A percentile compares a stretch with the other conserved stretches of the same genome.
Evolutionary conservation across 768 basidiomycete species (phyloP).

Genomic region (Flagelloscypha sp.): DNA sequence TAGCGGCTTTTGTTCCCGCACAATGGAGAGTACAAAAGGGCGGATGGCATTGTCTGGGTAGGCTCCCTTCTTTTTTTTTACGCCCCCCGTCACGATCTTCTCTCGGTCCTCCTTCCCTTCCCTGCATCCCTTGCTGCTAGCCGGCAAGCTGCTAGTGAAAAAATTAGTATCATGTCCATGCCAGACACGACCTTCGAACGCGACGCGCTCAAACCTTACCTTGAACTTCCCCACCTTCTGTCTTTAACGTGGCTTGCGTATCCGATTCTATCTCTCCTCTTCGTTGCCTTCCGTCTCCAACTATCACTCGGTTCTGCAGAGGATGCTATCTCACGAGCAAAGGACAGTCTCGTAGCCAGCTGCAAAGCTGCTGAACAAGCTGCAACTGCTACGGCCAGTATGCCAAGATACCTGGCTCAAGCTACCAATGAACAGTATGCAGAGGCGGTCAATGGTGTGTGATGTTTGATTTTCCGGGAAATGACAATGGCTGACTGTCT

Average conservation of each 20-base stretch:
- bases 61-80: too few species aligned
- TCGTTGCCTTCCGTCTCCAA: constrained; percentile 78
- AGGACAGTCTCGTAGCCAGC: constrained; percentile 68
- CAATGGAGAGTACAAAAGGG: too few species aligned
- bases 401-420: constrained; percentile 83
- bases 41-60: too few species aligned
- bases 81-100: too few species aligned
- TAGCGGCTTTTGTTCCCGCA: too few species aligned
- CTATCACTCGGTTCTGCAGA: constrained; percentile 65
- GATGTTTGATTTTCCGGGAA: too few species aligned
- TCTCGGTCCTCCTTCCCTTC: too few species aligned
- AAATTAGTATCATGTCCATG: too few species aligned
- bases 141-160: too few species aligned
- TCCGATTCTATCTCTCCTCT: constrained; percentile 80
- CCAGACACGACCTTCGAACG: too few species aligned
- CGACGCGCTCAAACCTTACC: constrained; percentile 76
- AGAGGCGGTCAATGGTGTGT: constrained; percentile 75
- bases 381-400: constrained; percentile 71
- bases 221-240: constrained; percentile 73
- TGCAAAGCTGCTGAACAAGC: constrained; percentile 82
- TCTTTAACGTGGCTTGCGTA: constrained; percentile 89
- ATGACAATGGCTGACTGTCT: too few species aligned
- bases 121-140: too few species aligned
- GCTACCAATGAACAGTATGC: constrained; percentile 77
- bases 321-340: constrained; percentile 59